Base-by-base conservation (phyloP, 345 rosid genomes). In the Jatropha curcas region DNA sequence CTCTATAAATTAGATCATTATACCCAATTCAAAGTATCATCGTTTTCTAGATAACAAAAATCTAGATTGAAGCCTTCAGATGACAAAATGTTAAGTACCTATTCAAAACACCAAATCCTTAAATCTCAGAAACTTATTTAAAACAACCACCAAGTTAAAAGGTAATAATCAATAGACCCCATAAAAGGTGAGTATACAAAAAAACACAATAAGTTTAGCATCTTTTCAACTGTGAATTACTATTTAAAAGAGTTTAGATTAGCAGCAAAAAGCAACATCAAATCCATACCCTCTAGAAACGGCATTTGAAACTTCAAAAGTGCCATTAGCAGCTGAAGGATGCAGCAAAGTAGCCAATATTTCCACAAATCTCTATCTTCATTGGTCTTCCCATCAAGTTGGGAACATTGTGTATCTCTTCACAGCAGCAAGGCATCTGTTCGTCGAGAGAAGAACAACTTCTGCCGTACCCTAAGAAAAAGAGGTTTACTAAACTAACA, bases 381-480 rank as follows among this genome's bases (percentile, higher is more conserved):
- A 95, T 92, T 0, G 93, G 97, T 72, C n/a, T 91, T 95, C 30
- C 99, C 97, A 80, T 95, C 98, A 1, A 95, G 94, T 83, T 95
- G 97, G n/a, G n/a, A 77, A 95, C 97, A 31, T 91, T 88, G 75
- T 91, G 85, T 92, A 95, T 81, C 88, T 89, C 87, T 91, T 92
- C 59, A 92, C 90, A 59, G 98, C 99, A 24, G 90, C 92, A 87
- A 50, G 25, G 94, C 99, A 84, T 95, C 97, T 2, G 84, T 75
- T 52, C 88, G 87, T 9, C 94, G 84, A 34, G 96, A 84, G 74
- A 70, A 95, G 50, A n/a, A 91, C 96, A 8, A 95, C 93, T 82
- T 95, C 98, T 20, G 99, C 97, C 4, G 98, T 89, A 73, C 99
- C 99, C 99, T 94, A 77, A 65, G 79, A 78, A 80, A 84, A 81